Base-by-base conservation (phyloP, 2,329 filamentous ascomycete genomes). In the Cordyceps cateniannulata region DNA sequence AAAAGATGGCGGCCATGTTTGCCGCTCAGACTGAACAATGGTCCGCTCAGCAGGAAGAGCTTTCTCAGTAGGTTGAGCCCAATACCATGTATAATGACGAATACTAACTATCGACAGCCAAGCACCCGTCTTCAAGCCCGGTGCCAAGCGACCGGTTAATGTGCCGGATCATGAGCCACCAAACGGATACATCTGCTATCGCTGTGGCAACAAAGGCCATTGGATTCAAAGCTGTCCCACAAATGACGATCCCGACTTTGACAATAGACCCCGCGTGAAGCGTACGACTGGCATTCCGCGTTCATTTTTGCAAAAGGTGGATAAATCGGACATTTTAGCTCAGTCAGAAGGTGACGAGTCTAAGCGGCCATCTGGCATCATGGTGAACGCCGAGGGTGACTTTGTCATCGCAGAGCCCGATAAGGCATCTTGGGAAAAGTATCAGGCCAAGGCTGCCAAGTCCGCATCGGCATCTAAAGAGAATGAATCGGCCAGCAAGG, bases 181-280 rank as follows among this genome's bases (percentile, higher is more conserved):
- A 1, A 89, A 90, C 58, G 93, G 93, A 58, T 99, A 99, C 74
- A 88, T 97, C 63, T 99, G 95, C 77, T 96, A 97, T 72, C 88
- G 95, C 54, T 99, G 95, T 75, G 90, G 92, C 63, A 89, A 97
- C 74, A 97, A 97, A 77, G 95, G 93, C n/a, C 95, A 99, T 74
- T 99, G 93, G 93, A 99, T 99, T 64, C 93, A 98, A 76, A 85
- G 91, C 57, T 99, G 95, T 70, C 95, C 95, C 7, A 99, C 93
- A n/a, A 99, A 99, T 73, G 91, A 96, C 72, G 93, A 99, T 66
- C 93, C 95, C 3, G 93, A 92, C 63, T 98, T 93, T 74, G 95
- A 99, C 76, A 93, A 93, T 66, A 89, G 91, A 59, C 91, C 93
- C 54, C 87, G 93, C 63, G 91, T 98, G 65, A 98, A 97, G 80